Evolutionary conservation across 805 yeast species (phyloP).

Genomic region (Candida piceae): DNA sequence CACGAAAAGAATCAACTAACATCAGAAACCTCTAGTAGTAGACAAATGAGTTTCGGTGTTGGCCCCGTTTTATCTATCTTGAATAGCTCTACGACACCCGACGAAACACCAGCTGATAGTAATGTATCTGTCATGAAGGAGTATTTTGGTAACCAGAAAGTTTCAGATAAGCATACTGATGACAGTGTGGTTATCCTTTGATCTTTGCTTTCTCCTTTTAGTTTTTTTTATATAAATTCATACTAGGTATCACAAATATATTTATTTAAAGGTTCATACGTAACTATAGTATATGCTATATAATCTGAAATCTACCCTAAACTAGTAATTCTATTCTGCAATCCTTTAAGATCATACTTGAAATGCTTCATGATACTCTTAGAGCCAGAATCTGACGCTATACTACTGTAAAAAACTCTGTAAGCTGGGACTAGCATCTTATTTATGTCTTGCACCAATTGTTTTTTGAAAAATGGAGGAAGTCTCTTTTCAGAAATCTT

Average conservation of each 20-base stretch:
- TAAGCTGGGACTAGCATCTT: slow-evolving; percentile 74
- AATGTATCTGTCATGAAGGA: not conserved
- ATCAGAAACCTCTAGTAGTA: no score
- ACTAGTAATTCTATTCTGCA: slow-evolving; percentile 29
- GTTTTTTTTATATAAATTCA: no score
- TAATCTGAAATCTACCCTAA: slow-evolving; percentile 11
- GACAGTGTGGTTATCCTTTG: no score
- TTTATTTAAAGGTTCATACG: no score
- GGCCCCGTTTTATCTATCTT: slow-evolving; percentile 21
- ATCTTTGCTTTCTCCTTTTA: no score
- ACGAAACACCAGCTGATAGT: not conserved
- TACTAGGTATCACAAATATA: no score
- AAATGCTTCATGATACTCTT: slow-evolving; percentile 68
- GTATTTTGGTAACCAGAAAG: not conserved
- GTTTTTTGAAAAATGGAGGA: slow-evolving; percentile 43
- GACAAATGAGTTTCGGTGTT: slow-evolving; percentile 24
- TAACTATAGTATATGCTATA: no score
- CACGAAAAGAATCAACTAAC: no score
- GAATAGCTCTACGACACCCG: not conserved
- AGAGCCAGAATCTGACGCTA: slow-evolving; percentile 62
- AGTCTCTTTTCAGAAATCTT: slow-evolving; percentile 49
- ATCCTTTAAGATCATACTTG: slow-evolving; percentile 50
- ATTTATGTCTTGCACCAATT: slow-evolving; percentile 66
- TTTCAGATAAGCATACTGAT: no score
- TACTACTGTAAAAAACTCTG: slow-evolving; percentile 77